Evolutionary conservation across 352 stramenopile species (phyloP).

Genomic region (Aphanomyces cochlioides): DNA sequence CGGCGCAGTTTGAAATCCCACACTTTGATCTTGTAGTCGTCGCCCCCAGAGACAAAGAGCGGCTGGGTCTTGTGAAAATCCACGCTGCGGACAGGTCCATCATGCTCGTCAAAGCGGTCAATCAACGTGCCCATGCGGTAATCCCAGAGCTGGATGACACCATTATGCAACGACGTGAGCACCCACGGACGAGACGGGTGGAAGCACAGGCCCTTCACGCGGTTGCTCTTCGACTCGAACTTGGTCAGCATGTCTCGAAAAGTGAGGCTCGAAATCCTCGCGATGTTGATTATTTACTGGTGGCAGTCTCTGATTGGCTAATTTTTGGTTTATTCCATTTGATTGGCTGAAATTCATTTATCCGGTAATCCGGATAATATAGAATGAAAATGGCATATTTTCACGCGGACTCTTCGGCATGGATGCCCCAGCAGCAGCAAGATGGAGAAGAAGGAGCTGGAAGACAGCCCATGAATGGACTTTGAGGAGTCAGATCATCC

Average conservation of each 20-base stretch:
- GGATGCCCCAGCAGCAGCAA: too few species aligned
- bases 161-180: slow-evolving; percentile 99
- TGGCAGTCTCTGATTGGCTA: slow-evolving; percentile 1
- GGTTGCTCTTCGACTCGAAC: slow-evolving; percentile 99
- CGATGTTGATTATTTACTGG: background rate
- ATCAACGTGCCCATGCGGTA: slow-evolving; percentile 99
- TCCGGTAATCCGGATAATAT: background rate
- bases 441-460: too few species aligned
- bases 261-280: too few species aligned
- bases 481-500: too few species aligned
- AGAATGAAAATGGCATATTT: background rate
- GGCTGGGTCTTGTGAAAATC: slow-evolving; percentile 98
- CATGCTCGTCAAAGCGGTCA: slow-evolving; percentile 99
- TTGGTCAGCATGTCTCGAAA: slow-evolving; percentile 93
- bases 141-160: slow-evolving; percentile 97
- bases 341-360: slow-evolving; percentile 1
- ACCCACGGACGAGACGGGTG: slow-evolving; percentile 98
- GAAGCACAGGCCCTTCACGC: slow-evolving; percentile 99
- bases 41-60: slow-evolving; percentile 97
- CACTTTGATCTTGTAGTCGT: slow-evolving; percentile 99
- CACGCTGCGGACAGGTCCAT: slow-evolving; percentile 97
- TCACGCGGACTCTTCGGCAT: too few species aligned
- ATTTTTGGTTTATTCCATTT: background rate
- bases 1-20: slow-evolving; percentile 99
- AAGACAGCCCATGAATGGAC: too few species aligned